Percentiles rank a stretch among this genome's conserved stretches.
phyloP scores from a whole-genome alignment of 73 alveolate species.

The Paramecium sexaurelia region DNA sequence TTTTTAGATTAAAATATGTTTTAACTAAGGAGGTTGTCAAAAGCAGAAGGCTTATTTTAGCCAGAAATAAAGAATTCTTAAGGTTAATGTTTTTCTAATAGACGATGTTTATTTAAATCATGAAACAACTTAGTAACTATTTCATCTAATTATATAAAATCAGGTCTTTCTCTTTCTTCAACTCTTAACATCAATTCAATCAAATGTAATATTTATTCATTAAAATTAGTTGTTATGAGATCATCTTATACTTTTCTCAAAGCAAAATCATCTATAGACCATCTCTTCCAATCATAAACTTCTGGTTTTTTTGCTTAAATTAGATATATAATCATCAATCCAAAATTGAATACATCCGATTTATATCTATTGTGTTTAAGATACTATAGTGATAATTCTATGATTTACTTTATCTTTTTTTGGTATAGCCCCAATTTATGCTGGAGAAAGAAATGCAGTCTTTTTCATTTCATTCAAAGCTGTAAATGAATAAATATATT shows the following conservation, averaged over 20 bases:
- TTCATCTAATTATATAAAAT: slow-evolving; percentile 19
- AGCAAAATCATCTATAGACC: slow-evolving; percentile 35
- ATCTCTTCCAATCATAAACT: slow-evolving; percentile 50
- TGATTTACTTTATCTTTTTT: not conserved
- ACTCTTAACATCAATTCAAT: slow-evolving; percentile 19
- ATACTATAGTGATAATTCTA: not conserved
- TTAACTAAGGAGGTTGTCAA: not conserved
- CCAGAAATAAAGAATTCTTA: not conserved
- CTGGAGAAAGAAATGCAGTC: slow-evolving; percentile 25
- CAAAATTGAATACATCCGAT: slow-evolving; percentile 50
- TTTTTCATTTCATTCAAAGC: slow-evolving; percentile 24
- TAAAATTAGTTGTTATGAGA: not conserved
- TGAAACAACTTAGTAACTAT: not conserved
- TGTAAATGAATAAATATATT: not conserved
- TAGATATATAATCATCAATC: not conserved
- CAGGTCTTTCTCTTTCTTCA: slow-evolving; percentile 30
- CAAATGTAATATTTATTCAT: not conserved
- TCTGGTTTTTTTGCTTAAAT: slow-evolving; percentile 37
- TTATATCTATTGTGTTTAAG: slow-evolving; percentile 43
- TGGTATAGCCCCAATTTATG: slow-evolving; percentile 12
- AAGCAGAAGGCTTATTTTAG: not conserved
- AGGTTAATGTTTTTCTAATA: slow-evolving; percentile 1
- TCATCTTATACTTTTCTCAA: not conserved
- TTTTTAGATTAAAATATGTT: not conserved
- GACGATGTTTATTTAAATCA: not conserved